Base-by-base conservation (phyloP, 139 green algal genomes). In the Chlorella sp. region DNA sequence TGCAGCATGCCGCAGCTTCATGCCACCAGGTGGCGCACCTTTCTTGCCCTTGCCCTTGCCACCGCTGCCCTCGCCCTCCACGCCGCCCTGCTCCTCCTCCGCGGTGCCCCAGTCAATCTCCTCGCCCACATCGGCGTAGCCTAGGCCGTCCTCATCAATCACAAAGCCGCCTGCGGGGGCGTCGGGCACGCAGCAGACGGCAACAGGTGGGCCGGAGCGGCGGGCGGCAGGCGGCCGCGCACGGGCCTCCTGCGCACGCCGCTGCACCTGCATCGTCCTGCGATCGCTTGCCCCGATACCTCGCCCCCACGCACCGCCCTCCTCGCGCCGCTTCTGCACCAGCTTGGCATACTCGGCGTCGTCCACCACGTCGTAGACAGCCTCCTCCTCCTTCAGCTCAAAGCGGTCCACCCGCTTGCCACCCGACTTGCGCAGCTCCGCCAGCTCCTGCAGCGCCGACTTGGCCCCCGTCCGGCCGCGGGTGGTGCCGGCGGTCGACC, bases 321-420 rank as follows among this genome's bases (percentile, higher is more conserved):
- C 91, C 26, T 94, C 90, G 5, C 96, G 89, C n/a, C 96, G 85
- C 84, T 98, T 97, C 28, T 91, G 87, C 36, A 97, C 95, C 7
- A 99, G 80, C 68, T 95, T 75, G 0, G 88, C 91, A 82, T 99
- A 99, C 69, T 98, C 87, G 13, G 96, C 88, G 15, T 99, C 96
- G 47, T 96, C 87, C 26, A 99, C 90, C 4, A 95, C 92, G 74
- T 99, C 96, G 89, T 98, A 99, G 0, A 99, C 89, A 17, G 87
- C 87, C 15, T 94, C 90, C 81, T 99, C 96, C 68, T 96, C 88
- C 57, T 94, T 93, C 0, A 97, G 28, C 73, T 98, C 87, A 78
- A 91, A 98, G 0, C 72, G 82, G 12, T 93, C 80, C 5, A 85
- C 89, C 15, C 93, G 90, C 82, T 94, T 95, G 62, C 28, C 80